These are phyloP conservation scores for Mortierella sp. DNA, from an alignment of 371 early-diverging fungal genomes.

Conservation along the genomic window DNA sequence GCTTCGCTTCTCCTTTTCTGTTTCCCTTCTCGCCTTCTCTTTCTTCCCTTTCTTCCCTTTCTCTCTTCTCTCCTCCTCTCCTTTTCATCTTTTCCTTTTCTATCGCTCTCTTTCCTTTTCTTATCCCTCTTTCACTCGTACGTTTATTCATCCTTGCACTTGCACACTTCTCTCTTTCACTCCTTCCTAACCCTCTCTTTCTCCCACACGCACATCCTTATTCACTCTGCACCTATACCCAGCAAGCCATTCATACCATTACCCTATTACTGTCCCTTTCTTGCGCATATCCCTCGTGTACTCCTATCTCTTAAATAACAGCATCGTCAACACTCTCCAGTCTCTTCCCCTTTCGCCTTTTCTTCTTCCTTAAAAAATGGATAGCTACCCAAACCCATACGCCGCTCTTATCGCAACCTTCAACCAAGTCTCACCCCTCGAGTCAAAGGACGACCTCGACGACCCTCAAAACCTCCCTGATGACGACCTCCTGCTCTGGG, in stretches of 20 bases:
- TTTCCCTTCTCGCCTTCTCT: not conserved
- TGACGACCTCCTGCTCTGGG: conserved; percentile 76
- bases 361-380: conserved; percentile 23
- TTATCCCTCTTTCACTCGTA: not conserved
- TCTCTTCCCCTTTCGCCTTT: not conserved
- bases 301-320: not conserved
- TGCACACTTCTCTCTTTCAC: not conserved
- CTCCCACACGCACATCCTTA: not conserved
- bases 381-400: conserved; percentile 50
- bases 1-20: not conserved
- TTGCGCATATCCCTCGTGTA: not conserved
- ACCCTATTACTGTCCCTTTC: too few relatives aligned
- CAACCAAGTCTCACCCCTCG: conserved; percentile 44
- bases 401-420: conserved; percentile 51
- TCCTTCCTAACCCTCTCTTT: not conserved
- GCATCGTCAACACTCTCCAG: too few relatives aligned
- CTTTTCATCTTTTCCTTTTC: not conserved
- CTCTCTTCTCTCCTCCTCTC: not conserved
- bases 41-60: not conserved
- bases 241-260: too few relatives aligned
- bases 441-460: conserved; percentile 39
- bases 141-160: not conserved
- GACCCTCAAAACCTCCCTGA: conserved; percentile 47
- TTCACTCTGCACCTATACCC: too few relatives aligned
- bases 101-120: not conserved